A percentile compares a stretch with the other conserved stretches of the same genome.
Conservation (phyloP, 2,329 filamentous ascomycete species). For the Colletotrichum euphorbiae region DNA sequence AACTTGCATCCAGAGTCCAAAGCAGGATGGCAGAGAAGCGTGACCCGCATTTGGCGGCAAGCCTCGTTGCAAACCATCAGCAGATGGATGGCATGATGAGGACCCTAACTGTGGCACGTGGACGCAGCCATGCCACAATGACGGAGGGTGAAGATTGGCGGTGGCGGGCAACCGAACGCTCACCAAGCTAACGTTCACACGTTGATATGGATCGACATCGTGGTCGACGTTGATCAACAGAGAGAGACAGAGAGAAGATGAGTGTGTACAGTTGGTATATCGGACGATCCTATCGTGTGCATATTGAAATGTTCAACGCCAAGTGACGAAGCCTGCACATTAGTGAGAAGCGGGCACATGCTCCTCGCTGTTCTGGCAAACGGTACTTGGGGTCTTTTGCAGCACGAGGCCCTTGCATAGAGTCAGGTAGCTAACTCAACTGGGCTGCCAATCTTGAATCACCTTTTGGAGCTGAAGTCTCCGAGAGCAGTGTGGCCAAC, state of each 20-base stretch:
- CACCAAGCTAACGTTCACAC: neutral
- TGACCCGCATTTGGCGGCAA: constrained; percentile 20
- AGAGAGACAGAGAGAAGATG: too few relatives aligned
- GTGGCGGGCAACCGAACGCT: neutral
- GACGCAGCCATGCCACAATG: constrained; percentile 5
- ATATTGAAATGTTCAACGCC: neutral
- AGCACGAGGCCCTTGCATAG: neutral
- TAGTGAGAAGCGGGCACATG: too few relatives aligned
- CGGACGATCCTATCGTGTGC: neutral
- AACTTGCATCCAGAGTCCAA: neutral
- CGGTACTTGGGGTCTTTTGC: too few relatives aligned
- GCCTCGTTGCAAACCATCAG: constrained; percentile 34
- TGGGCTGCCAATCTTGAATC: neutral
- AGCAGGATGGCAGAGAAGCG: neutral
- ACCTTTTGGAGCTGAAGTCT: neutral
- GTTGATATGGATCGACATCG: too few relatives aligned
- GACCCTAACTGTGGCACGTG: constrained; percentile 4
- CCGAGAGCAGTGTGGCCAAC: neutral
- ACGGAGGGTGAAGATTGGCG: neutral
- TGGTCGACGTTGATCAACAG: too few relatives aligned
- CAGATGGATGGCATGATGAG: neutral
- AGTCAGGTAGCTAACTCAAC: neutral
- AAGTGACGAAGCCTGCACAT: too few relatives aligned
- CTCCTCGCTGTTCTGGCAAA: too few relatives aligned
- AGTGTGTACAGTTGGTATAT: too few relatives aligned